Evolutionary conservation across 2,329 filamentous ascomycete genomes (phyloP), one percentile per base, ranked within the genome.

Genomic region (Plectosphaerella cucumerina): DNA sequence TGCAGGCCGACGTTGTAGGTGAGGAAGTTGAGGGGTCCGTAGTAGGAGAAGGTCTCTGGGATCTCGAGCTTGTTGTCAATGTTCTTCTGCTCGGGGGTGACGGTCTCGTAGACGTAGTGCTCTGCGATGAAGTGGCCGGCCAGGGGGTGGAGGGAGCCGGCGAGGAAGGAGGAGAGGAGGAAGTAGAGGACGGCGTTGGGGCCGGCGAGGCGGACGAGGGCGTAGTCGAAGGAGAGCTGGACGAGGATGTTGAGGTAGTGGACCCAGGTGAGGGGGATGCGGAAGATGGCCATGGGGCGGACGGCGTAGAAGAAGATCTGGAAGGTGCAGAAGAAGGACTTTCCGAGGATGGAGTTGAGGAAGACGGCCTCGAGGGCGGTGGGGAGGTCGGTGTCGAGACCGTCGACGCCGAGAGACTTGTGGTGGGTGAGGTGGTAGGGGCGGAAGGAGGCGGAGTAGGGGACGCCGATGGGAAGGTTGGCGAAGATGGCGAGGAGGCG

Each of bases 221-320:
- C 64, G 59, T 79, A 78, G 75, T 99, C 91, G 69, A 97, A 96
- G 57, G 72, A 62, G 47, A 93, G 62, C 71, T 99, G 93, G 4
- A 82, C 80, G 53, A 75, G 67, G 48, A 99, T 78, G 72, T 99
- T 99, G 71, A 91, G 72, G 52, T 84, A 78, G 71, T 97, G 92
- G 52, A 97, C 84, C 64, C 80, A 80, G 48, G 93, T 97, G 68
- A 97, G 82, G 35, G 93, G 90, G 5, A 97, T 80, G 61, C 84
- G 82, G 80, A 96, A 96, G 60, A 99, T 82, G 72, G 92, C 86
- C 87, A 97, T 96, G 54, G 94, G 94, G 15, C 94, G 89, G 47
- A 99, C 72, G 62, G 94, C 94, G 75, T 99, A 99, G 81, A 99
- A 99, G 67, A 99, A 82, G 70, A 99, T 97, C 73, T 99, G 94